A percentile compares a stretch with the other conserved stretches of the same genome.
phyloP scores from a whole-genome alignment of 768 basidiomycete species.

The Arthromyces matolae region DNA sequence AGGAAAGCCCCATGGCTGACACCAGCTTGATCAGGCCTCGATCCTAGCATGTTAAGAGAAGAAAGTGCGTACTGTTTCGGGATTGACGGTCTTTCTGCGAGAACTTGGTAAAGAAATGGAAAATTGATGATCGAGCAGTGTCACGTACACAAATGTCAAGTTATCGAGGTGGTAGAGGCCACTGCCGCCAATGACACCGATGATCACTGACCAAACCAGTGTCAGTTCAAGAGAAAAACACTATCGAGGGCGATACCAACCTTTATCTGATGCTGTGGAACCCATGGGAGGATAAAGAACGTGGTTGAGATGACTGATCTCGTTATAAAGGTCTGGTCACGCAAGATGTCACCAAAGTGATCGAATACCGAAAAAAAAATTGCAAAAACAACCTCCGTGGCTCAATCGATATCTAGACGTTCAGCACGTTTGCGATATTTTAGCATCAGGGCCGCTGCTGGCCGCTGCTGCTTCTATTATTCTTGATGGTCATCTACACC shows the following conservation, averaged over 20 bases:
- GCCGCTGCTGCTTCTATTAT: too few relatives aligned
- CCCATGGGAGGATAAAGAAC: conserved; percentile 1
- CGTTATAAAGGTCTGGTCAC: not conserved
- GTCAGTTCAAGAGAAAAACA: conserved; percentile 21
- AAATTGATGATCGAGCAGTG: not conserved
- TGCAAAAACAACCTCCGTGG: too few relatives aligned
- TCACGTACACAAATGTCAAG: conserved; percentile 75
- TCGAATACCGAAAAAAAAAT: too few relatives aligned
- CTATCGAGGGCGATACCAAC: not conserved
- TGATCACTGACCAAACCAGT: conserved; percentile 47
- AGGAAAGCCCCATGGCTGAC: conserved; percentile 89
- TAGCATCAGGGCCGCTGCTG: too few relatives aligned
- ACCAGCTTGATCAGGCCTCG: not conserved
- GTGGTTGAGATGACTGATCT: not conserved
- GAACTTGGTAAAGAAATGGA: not conserved
- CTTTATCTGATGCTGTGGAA: conserved; percentile 7
- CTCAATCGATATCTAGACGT: too few relatives aligned
- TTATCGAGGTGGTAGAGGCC: conserved; percentile 94
- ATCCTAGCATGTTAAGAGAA: not conserved
- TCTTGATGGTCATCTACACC: too few relatives aligned
- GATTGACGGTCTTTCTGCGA: conserved; percentile 67
- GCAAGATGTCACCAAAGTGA: too few relatives aligned
- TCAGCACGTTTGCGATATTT: too few relatives aligned
- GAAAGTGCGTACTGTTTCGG: conserved; percentile 62
- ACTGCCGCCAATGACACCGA: conserved; percentile 90